These are phyloP conservation scores for Sclerotinia glacialis DNA, from an alignment of 2,329 filamentous ascomycete genomes.

Conservation along the genomic window DNA sequence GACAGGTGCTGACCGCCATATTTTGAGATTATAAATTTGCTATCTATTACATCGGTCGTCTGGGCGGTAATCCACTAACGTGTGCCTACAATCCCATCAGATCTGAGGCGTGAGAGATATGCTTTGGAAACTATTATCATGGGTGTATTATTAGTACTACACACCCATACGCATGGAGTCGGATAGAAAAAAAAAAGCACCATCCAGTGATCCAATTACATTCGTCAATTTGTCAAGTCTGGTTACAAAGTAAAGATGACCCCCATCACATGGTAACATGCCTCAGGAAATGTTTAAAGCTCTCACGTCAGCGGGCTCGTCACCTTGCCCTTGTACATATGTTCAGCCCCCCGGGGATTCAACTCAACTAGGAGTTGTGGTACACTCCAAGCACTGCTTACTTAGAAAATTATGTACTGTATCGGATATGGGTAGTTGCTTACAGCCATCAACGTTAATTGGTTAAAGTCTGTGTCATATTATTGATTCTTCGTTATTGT, in stretches of 20 bases:
- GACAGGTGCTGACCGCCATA: not conserved
- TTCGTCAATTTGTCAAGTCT: not conserved
- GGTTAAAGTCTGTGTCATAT: not conserved
- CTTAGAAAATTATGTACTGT: constrained; percentile 1
- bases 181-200: not conserved
- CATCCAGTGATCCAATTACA: not conserved
- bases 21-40: not conserved
- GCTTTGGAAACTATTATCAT: not conserved
- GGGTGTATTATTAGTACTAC: not conserved
- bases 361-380: not conserved
- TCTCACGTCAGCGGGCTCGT: constrained; percentile 10
- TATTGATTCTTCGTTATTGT: too few species aligned
- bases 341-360: constrained; percentile 5
- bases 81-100: not conserved
- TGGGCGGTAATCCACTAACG: not conserved
- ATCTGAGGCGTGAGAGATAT: not conserved
- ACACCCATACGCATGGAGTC: not conserved
- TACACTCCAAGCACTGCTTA: constrained; percentile 11
- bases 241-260: not conserved
- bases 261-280: not conserved
- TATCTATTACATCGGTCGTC: not conserved
- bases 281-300: not conserved
- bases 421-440: constrained; percentile 1
- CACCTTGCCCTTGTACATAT: not conserved
- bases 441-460: not conserved